Evolutionary conservation across 768 basidiomycete species (phyloP).

Genomic region (Leccinum incarnatum): DNA sequence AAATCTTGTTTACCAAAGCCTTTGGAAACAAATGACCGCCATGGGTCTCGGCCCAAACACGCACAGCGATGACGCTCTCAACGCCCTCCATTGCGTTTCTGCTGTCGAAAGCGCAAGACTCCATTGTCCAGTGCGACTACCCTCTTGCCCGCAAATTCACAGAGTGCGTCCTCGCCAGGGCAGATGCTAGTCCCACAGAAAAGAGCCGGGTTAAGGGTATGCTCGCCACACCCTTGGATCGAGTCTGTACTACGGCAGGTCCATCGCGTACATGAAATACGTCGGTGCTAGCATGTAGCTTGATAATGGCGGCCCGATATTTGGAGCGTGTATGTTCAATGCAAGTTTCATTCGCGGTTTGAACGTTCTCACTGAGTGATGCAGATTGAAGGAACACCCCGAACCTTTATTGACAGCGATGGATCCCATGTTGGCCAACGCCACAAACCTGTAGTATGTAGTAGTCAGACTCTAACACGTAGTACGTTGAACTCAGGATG

Average conservation of each 20-base stretch:
- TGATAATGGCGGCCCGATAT: not conserved
- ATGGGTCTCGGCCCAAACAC: conserved; percentile 21
- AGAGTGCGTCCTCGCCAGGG: conserved; percentile 60
- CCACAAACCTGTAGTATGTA: not conserved
- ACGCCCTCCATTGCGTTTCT: conserved; percentile 53
- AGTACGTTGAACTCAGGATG: not conserved
- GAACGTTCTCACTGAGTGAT: not conserved
- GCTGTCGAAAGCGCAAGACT: conserved; percentile 70
- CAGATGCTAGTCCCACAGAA: conserved; percentile 38
- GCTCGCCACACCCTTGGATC: conserved; percentile 44
- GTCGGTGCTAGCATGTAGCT: not conserved
- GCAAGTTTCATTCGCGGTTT: not conserved
- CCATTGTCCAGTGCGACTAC: conserved; percentile 83
- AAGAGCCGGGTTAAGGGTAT: conserved; percentile 76
- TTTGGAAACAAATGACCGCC: no score
- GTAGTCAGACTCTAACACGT: not conserved
- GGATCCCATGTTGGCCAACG: not conserved
- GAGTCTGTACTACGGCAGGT: not conserved
- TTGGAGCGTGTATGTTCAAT: not conserved
- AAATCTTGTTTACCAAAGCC: not conserved
- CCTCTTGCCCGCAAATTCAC: conserved; percentile 74
- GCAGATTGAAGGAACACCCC: not conserved
- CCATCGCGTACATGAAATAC: no score
- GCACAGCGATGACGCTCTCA: conserved; percentile 9
- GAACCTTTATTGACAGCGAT: not conserved